Evolutionary conservation across 2,329 filamentous ascomycete genomes (phyloP).

Genomic region (Aspergillus pseudonomiae): DNA sequence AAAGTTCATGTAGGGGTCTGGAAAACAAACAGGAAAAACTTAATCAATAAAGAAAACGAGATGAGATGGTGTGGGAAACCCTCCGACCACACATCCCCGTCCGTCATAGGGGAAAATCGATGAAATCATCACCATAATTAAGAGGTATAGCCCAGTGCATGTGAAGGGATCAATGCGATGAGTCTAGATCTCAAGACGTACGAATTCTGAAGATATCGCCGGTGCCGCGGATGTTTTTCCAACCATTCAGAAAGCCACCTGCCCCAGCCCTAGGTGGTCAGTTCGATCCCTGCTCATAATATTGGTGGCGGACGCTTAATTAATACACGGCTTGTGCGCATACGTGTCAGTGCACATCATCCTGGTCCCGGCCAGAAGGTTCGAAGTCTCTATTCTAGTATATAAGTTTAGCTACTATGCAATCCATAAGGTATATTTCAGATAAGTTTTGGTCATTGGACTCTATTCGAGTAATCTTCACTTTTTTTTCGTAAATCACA

Average conservation of each 20-base stretch:
- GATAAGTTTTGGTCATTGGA: background rate
- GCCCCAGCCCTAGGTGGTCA: background rate
- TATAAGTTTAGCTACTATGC: background rate
- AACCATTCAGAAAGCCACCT: slow-evolving; percentile 4
- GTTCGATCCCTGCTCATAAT: background rate
- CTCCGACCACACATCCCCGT: background rate
- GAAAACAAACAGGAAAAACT: background rate
- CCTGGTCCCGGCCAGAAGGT: slow-evolving; percentile 1
- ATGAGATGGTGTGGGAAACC: background rate
- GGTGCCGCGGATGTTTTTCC: slow-evolving; percentile 7
- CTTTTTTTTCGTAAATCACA: slow-evolving; percentile 10
- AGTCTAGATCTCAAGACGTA: slow-evolving; percentile 24
- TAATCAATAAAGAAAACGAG: background rate
- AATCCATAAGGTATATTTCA: background rate
- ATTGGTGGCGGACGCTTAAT: slow-evolving; percentile 5
- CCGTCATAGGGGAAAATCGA: background rate
- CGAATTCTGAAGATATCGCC: slow-evolving; percentile 11
- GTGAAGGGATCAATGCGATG: slow-evolving; percentile 22
- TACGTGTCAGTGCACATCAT: slow-evolving; percentile 5
- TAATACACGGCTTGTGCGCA: slow-evolving; percentile 6
- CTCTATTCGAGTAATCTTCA: slow-evolving; percentile 3
- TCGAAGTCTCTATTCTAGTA: background rate
- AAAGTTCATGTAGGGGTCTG: background rate
- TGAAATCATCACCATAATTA: background rate
- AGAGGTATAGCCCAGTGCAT: slow-evolving; percentile 2